phyloP scores from a whole-genome alignment of 1,139 yeast genomes.

The Magnusiomyces suaveolens region DNA sequence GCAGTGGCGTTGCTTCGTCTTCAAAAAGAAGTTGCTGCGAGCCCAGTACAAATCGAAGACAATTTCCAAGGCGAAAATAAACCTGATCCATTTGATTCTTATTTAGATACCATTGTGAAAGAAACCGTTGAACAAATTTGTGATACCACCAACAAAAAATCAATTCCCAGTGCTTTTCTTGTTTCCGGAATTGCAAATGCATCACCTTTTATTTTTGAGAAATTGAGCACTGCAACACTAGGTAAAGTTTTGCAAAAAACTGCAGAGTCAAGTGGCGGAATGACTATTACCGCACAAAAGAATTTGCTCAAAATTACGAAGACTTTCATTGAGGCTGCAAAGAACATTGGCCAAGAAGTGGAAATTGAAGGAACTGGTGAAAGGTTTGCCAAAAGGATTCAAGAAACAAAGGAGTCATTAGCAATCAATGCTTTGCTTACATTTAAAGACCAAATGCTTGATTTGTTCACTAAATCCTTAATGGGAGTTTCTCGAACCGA shows the following conservation, averaged over 20 bases:
- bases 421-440: conserved; percentile 31
- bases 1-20: conserved; percentile 30
- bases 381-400: conserved; percentile 14
- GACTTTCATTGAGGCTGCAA: conserved; percentile 39
- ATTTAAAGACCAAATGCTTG: conserved; percentile 57
- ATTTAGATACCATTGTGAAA: conserved; percentile 32
- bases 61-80: background rate
- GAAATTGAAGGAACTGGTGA: background rate
- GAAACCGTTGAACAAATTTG: conserved; percentile 51
- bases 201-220: conserved; percentile 38
- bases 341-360: background rate
- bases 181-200: conserved; percentile 47
- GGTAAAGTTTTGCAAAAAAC: conserved; percentile 32
- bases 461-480: conserved; percentile 55
- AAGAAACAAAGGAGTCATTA: conserved; percentile 6
- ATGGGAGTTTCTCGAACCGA: conserved; percentile 59
- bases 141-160: conserved; percentile 13
- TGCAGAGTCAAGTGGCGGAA: conserved; percentile 16
- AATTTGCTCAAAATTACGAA: conserved; percentile 44
- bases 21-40: conserved; percentile 4
- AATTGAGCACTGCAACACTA: conserved; percentile 35
- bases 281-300: conserved; percentile 49
- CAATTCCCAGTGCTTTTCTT: conserved; percentile 27
- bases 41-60: conserved; percentile 7
- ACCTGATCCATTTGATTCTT: conserved; percentile 20